These are phyloP conservation scores for Delphinella strobiligena DNA, from an alignment of 2,329 filamentous ascomycete species.

Conservation along the genomic window DNA sequence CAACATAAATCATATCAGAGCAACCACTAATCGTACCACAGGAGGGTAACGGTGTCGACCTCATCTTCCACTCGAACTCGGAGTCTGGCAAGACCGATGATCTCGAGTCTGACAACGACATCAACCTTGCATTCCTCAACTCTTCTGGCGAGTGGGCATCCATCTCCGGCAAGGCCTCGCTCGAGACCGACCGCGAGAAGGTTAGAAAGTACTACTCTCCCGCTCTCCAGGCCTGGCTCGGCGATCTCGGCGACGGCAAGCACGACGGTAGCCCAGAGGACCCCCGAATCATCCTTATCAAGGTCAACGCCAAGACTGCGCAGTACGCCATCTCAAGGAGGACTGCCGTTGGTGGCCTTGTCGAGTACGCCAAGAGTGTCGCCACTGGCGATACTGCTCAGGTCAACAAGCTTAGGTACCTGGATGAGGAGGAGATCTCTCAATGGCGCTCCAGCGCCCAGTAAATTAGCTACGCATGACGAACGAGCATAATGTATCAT, in stretches of 20 bases:
- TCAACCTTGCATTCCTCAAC: constrained; percentile 69
- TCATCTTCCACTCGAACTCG: constrained; percentile 86
- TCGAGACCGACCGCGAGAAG: constrained; percentile 56
- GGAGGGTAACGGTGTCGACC: constrained; percentile 68
- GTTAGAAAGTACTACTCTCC: constrained; percentile 67
- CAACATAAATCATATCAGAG: not conserved
- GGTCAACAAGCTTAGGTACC: constrained; percentile 66
- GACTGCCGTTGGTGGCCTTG: constrained; percentile 49
- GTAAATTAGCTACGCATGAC: not conserved
- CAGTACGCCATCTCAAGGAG: constrained; percentile 54
- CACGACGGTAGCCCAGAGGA: constrained; percentile 76
- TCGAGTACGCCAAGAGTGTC: constrained; percentile 64
- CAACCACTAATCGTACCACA: constrained; percentile 23
- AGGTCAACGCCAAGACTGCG: constrained; percentile 57
- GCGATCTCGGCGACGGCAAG: constrained; percentile 69
- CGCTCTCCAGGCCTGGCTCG: constrained; percentile 70
- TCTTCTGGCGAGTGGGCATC: constrained; percentile 74
- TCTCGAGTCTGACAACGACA: constrained; percentile 55
- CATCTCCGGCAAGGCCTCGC: constrained; percentile 57
- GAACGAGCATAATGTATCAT: not conserved
- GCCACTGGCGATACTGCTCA: constrained; percentile 58
- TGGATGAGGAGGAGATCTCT: constrained; percentile 53
- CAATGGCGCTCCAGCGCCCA: constrained; percentile 31
- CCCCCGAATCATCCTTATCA: constrained; percentile 71
- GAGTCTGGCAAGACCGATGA: constrained; percentile 82